These are phyloP conservation scores for Tricholoma matsutake DNA, from an alignment of 768 basidiomycete species.

Conservation along the genomic window DNA sequence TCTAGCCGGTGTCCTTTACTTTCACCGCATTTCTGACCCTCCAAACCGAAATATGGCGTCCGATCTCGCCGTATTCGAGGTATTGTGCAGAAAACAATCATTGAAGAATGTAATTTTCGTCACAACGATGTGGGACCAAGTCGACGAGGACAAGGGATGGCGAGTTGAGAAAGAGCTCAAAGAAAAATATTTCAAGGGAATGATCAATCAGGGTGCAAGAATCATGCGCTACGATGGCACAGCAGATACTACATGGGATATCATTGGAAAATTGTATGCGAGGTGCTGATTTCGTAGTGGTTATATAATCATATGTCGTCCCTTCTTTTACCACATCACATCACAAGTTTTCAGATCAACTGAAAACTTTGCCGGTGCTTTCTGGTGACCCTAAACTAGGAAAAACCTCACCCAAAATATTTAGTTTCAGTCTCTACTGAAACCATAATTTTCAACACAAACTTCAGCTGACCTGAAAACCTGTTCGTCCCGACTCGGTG, in stretches of 20 bases:
- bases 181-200: background rate
- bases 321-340: too few relatives aligned
- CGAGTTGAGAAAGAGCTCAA: background rate
- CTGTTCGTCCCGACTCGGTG: too few relatives aligned
- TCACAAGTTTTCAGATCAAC: too few relatives aligned
- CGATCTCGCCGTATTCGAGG: background rate
- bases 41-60: background rate
- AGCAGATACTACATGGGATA: background rate
- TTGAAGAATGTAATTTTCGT: background rate
- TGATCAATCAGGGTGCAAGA: background rate
- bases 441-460: too few relatives aligned
- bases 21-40: background rate
- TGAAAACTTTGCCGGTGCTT: too few relatives aligned
- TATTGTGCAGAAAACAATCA: background rate
- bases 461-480: too few relatives aligned
- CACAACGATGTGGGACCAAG: conserved; percentile 1
- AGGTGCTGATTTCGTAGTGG: background rate
- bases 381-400: too few relatives aligned
- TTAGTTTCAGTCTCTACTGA: too few relatives aligned
- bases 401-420: too few relatives aligned
- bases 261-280: conserved; percentile 1
- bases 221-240: background rate
- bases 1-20: background rate
- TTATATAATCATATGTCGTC: background rate
- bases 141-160: background rate